Percentiles rank a stretch among this genome's conserved stretches.
phyloP scores from a whole-genome alignment of 2,329 filamentous ascomycete genomes.

The Neoscytalidium dimidiatum region DNA sequence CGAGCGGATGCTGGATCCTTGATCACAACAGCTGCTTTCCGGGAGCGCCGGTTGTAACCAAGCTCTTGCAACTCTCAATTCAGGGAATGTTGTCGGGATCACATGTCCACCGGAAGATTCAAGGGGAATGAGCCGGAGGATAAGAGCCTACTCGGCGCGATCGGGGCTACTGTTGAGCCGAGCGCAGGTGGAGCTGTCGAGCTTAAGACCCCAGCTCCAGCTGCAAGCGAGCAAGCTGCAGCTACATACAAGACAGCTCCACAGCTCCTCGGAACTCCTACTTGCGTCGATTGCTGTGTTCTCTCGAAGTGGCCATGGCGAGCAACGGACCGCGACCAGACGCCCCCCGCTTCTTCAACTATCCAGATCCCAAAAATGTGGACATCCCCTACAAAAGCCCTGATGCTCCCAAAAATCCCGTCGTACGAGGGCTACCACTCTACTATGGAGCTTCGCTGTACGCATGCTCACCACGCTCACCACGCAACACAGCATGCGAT shows the following conservation, averaged over 20 bases:
- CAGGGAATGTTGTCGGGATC: no score
- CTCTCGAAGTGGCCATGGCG: no score
- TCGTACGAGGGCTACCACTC: constrained; percentile 66
- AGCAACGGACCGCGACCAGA: background rate
- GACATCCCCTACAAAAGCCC: constrained; percentile 38
- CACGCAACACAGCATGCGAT: background rate
- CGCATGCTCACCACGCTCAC: constrained; percentile 26
- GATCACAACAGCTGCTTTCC: no score
- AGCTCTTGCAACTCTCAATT: no score
- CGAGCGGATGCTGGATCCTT: no score
- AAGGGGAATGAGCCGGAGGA: background rate
- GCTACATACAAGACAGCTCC: background rate
- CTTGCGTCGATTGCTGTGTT: no score
- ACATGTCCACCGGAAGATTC: background rate
- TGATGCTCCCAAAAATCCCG: constrained; percentile 61
- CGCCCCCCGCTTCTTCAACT: constrained; percentile 29
- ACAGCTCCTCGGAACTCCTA: background rate
- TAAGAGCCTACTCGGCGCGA: no score
- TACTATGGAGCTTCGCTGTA: constrained; percentile 64
- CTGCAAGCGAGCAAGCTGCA: background rate
- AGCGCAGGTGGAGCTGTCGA: background rate
- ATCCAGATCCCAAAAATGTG: constrained; percentile 34
- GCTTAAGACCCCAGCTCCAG: background rate
- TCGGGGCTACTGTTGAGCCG: no score
- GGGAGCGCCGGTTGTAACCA: no score